Percentiles rank a stretch among this genome's conserved stretches.
Evolutionary conservation across 441 rosid genomes (phyloP).

Genomic region (Cnidoscolus chayamansa): DNA sequence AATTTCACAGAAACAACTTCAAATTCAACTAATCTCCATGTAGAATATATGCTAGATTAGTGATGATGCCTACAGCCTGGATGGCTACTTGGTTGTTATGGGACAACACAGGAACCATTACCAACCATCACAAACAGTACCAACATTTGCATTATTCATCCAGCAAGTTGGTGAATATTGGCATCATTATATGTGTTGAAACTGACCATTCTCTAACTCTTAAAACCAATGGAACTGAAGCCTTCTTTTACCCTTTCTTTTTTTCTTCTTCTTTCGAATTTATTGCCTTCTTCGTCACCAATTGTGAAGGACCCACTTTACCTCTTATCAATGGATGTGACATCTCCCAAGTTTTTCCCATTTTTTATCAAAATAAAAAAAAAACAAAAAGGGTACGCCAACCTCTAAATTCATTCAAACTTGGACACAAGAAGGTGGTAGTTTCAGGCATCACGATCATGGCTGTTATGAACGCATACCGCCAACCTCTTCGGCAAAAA

Average conservation of each 20-base stretch:
- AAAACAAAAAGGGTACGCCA: neutral
- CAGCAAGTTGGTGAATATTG: conserved; percentile 30
- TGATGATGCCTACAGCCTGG: conserved; percentile 33
- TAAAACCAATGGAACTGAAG: conserved; percentile 21
- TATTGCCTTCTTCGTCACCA: neutral
- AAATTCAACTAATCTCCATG: neutral
- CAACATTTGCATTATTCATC: conserved; percentile 22
- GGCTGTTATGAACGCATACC: conserved; percentile 3
- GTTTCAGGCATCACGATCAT: conserved; percentile 28
- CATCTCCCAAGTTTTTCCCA: neutral
- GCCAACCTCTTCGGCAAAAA: neutral
- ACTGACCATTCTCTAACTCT: conserved; percentile 17
- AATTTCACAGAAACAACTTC: too few species aligned
- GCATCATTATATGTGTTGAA: conserved; percentile 22
- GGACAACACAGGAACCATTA: conserved; percentile 17
- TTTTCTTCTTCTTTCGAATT: neutral
- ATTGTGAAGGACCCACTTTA: too few species aligned
- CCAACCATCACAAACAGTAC: conserved; percentile 30
- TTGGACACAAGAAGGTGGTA: conserved; percentile 1
- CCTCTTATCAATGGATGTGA: neutral
- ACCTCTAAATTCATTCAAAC: neutral
- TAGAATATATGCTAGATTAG: neutral
- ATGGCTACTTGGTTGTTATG: conserved; percentile 10
- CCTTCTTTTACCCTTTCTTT: neutral
- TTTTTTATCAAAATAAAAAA: neutral